Evolutionary conservation across 352 stramenopile species (phyloP), one percentile per base, ranked within the genome.

Genomic region (Blastocystis sp.): DNA sequence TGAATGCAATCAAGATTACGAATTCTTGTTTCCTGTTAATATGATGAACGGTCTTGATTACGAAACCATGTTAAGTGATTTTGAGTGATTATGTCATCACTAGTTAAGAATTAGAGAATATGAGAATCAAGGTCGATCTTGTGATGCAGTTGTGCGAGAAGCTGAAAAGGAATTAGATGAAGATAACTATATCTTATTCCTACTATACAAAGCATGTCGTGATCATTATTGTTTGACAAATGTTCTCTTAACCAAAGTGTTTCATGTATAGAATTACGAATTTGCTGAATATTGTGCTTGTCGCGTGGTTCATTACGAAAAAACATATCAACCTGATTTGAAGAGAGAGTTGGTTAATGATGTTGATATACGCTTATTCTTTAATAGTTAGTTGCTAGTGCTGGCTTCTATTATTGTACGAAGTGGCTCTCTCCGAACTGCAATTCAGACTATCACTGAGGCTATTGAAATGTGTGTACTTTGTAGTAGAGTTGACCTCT

Each of bases 291-390:
- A 61, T 32, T 14, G 54, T 14, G 54, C 54, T 24, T 74, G 42
- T 43, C 21, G 51, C 11, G 27, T 43, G 1, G 63, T 74, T 37
- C 14, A 74, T n/a, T 74, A 74, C 19, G n/a, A 54, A 21, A 37
- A n/a, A 32, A 46, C 63, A 43, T 74, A 74, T 27, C 63, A 74
- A 35, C 63, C 63, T n/a, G 63, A 74, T 74, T 21, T 54, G 27
- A 27, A 54, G 1, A 37, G 42, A 51, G 29, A 74, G 7, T 27
- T 74, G n/a, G 29, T 52, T 6, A 74, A 74, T 46, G 63, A 74
- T 14, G 63, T 74, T 51, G 24, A n/a, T 19, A 24, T 9, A 16
- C 16, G 43, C 9, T 43, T 37, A 24, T 1, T n/a, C 4, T 19
- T 21, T 29, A 51, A 29, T 43, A 7, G 32, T 21, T 54, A 43